Evolutionary conservation across 371 early-diverging fungal species (phyloP), one percentile per base, ranked within the genome.

Genomic region (Pancytospora philotis): DNA sequence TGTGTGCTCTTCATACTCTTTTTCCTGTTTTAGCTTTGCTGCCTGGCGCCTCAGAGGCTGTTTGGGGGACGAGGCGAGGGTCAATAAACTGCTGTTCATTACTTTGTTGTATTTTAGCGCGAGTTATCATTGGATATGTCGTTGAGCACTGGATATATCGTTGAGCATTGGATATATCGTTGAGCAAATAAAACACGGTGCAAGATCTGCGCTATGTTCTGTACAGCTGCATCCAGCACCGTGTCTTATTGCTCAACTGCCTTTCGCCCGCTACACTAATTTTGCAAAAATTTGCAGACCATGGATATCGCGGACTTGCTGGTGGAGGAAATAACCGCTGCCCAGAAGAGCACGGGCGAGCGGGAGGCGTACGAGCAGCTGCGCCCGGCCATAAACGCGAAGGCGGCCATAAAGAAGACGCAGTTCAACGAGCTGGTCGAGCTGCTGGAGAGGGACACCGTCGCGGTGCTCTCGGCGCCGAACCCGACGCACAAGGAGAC

Each of bases 401-500:
- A 57, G 13, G 66, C 68, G 49, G 66, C 64, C 61, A 69, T 79
- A 1, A 62, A 66, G 6, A 3, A 16, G 13, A 36, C 57, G 22
- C 57, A 73, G 31, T 76, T 67, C 37, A 45, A 58, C 32, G 53
- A 32, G 6, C 57, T 71, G 1, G 27, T 63, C 13, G 31, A 38
- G 25, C n/a, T 71, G 32, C 25, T 41, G 0, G 57, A 48, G 35
- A 63, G 62, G 13, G 51, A 35, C 19, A 30, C 37, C 45, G 16
- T 69, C 58, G 51, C 59, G 8, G 62, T 59, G 31, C 52, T 78
- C 51, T 27, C 64, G 19, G 37, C 57, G 10, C 28, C 30, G 49
- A 66, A 74, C 10, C 51, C 75, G 45, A 64, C 71, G 13, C 58
- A 25, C 22, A 69, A 49, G 41, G 71, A 68, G 39, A 28, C 64